These are phyloP conservation scores for Pseudocercospora ulei DNA, from an alignment of 2,329 filamentous ascomycete genomes.

Conservation along the genomic window DNA sequence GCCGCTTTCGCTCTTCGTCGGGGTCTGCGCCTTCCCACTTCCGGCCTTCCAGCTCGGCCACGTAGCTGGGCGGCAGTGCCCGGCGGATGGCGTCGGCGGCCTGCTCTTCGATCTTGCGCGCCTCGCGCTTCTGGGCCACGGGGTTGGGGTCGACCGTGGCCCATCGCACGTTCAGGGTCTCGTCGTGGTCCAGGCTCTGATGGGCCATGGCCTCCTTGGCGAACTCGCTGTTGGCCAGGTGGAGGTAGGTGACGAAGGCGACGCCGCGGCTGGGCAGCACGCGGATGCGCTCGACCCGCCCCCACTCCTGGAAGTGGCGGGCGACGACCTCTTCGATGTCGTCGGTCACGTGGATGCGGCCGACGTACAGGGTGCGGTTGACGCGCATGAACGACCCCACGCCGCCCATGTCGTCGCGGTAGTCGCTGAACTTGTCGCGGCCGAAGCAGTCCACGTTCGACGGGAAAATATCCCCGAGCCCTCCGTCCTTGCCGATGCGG, in stretches of 20 bases:
- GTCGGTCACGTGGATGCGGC: conserved; percentile 87
- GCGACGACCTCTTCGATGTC: conserved; percentile 95
- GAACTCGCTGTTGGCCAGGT: conserved; percentile 82
- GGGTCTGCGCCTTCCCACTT: conserved; percentile 49
- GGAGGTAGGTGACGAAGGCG: conserved; percentile 87
- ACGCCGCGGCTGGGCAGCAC: conserved; percentile 84
- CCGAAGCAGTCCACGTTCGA: conserved; percentile 94
- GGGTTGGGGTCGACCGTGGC: conserved; percentile 95
- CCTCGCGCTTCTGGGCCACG: conserved; percentile 85
- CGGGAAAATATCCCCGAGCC: conserved; percentile 75
- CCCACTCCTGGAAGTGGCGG: conserved; percentile 94
- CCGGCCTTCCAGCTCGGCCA: conserved; percentile 86
- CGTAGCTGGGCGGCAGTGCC: conserved; percentile 78
- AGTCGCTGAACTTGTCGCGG: conserved; percentile 83
- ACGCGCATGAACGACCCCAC: conserved; percentile 88
- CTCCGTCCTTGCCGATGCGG: conserved; percentile 35
- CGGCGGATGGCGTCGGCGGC: conserved; percentile 85
- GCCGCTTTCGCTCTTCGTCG: conserved; percentile 66
- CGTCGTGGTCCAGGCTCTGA: conserved; percentile 79
- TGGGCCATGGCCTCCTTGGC: conserved; percentile 81
- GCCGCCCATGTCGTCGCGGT: conserved; percentile 95
- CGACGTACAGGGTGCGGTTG: conserved; percentile 88
- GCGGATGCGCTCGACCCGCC: conserved; percentile 73
- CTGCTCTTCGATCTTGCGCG: conserved; percentile 81
- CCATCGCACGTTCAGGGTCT: conserved; percentile 93